Evolutionary conservation across 495 filamentous ascomycete genomes (phyloP).

Genomic region (Saxophila tyrrhenica): DNA sequence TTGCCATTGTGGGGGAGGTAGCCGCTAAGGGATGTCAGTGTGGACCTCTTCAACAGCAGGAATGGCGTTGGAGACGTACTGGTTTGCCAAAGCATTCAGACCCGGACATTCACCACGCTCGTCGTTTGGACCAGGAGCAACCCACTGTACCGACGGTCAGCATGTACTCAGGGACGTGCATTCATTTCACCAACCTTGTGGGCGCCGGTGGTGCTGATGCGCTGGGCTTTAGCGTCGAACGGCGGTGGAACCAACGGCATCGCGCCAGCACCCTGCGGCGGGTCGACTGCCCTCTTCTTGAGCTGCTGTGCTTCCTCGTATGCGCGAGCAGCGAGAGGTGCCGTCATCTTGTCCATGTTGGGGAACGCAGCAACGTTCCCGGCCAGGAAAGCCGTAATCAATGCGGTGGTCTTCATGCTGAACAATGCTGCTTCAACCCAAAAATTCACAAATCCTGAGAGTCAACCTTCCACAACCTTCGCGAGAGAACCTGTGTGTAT

Average conservation of each 20-base stretch:
- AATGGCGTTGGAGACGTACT: slow-evolving; percentile 1
- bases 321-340: slow-evolving; percentile 6
- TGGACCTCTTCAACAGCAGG: background rate
- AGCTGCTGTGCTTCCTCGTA: slow-evolving; percentile 2
- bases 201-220: slow-evolving; percentile 22
- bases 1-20: slow-evolving; percentile 44
- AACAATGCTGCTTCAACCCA: background rate
- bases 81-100: slow-evolving; percentile 42
- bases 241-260: slow-evolving; percentile 22
- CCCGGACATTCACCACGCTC: slow-evolving; percentile 26
- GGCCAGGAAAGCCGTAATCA: slow-evolving; percentile 4
- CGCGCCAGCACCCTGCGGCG: slow-evolving; percentile 14
- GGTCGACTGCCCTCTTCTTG: slow-evolving; percentile 1
- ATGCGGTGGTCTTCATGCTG: background rate
- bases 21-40: slow-evolving; percentile 33
- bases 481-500: background rate
- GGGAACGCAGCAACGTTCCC: slow-evolving; percentile 16
- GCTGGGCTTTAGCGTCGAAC: slow-evolving; percentile 26
- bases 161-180: background rate
- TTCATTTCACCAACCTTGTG: slow-evolving; percentile 13
- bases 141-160: background rate
- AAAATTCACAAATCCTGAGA: background rate
- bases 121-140: slow-evolving; percentile 22
- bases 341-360: slow-evolving; percentile 6
- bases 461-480: background rate